phyloP scores from a whole-genome alignment of 2,329 filamentous ascomycete genomes.

The Rutstroemia sp. region DNA sequence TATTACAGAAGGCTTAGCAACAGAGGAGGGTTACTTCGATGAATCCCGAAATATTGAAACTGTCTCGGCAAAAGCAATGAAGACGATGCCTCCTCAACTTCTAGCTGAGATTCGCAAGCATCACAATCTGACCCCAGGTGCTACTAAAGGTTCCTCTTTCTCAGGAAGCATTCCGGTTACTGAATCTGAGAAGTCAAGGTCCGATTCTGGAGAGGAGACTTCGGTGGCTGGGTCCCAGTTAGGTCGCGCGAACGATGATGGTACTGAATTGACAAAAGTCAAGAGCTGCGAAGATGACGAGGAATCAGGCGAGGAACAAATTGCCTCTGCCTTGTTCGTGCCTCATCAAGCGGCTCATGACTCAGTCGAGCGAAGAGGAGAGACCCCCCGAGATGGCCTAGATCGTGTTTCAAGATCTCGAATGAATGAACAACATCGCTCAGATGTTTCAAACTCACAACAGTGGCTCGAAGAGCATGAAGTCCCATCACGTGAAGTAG shows the following conservation, averaged over 20 bases:
- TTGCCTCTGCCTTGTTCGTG: constrained; percentile 77
- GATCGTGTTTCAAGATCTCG: constrained; percentile 8
- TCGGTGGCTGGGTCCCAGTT: background rate
- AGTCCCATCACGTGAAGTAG: constrained; percentile 32
- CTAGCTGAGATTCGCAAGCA: constrained; percentile 27
- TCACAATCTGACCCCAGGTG: constrained; percentile 28
- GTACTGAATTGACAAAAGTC: constrained; percentile 23
- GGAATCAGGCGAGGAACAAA: constrained; percentile 72
- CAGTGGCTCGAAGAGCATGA: constrained; percentile 29
- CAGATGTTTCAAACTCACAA: constrained; percentile 25
- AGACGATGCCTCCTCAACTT: constrained; percentile 24
- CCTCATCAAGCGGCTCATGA: constrained; percentile 57
- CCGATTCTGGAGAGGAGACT: constrained; percentile 5
- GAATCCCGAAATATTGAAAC: constrained; percentile 15
- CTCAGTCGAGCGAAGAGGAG: constrained; percentile 30
- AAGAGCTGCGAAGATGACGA: constrained; percentile 38
- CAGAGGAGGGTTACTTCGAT: constrained; percentile 24
- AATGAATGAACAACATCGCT: constrained; percentile 9
- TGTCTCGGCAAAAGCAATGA: constrained; percentile 16
- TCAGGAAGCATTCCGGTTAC: constrained; percentile 27
- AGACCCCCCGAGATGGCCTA: constrained; percentile 9
- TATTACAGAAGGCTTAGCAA: constrained; percentile 16
- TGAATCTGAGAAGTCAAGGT: constrained; percentile 21
- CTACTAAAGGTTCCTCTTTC: constrained; percentile 26
- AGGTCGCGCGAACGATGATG: constrained; percentile 32